phyloP scores from a whole-genome alignment of 495 filamentous ascomycete species.

The Aspergillus diversus region DNA sequence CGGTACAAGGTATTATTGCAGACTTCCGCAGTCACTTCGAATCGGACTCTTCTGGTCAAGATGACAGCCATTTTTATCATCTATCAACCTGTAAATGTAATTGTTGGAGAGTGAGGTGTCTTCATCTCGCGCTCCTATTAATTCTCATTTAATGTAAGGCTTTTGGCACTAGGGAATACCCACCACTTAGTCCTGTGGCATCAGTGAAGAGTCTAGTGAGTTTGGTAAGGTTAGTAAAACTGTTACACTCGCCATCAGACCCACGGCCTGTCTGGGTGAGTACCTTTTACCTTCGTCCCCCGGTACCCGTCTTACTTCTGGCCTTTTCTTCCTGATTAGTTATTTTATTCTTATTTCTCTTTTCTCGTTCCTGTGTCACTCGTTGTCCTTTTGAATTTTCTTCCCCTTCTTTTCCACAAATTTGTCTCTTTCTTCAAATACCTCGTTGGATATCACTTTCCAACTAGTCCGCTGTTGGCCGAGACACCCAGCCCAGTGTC shows the following conservation, averaged over 20 bases:
- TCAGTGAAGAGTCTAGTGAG: background rate
- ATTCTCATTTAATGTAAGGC: background rate
- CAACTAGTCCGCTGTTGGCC: constrained; percentile 18
- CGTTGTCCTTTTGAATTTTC: constrained; percentile 7
- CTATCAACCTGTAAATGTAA: too few relatives aligned
- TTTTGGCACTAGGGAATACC: background rate
- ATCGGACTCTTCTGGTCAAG: too few relatives aligned
- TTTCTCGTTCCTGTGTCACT: constrained; percentile 13
- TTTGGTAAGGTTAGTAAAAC: constrained; percentile 1
- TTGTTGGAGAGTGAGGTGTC: too few relatives aligned
- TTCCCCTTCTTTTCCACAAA: constrained; percentile 14
- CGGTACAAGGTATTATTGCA: too few relatives aligned
- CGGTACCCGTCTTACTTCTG: constrained; percentile 7
- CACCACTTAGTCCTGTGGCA: background rate
- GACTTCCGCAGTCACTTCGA: too few relatives aligned
- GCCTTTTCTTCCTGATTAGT: constrained; percentile 4
- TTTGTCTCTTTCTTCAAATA: constrained; percentile 11
- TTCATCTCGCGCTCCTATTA: too few relatives aligned
- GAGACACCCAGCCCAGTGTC: constrained; percentile 22
- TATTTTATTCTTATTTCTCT: constrained; percentile 15
- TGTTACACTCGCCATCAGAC: constrained; percentile 6
- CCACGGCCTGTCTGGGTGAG: constrained; percentile 2
- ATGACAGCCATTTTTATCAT: too few relatives aligned
- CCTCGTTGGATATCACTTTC: constrained; percentile 10
- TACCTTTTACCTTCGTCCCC: constrained; percentile 4